Evolutionary conservation across 2,329 filamentous ascomycete species (phyloP).

Genomic region (Blastomyces percursus): DNA sequence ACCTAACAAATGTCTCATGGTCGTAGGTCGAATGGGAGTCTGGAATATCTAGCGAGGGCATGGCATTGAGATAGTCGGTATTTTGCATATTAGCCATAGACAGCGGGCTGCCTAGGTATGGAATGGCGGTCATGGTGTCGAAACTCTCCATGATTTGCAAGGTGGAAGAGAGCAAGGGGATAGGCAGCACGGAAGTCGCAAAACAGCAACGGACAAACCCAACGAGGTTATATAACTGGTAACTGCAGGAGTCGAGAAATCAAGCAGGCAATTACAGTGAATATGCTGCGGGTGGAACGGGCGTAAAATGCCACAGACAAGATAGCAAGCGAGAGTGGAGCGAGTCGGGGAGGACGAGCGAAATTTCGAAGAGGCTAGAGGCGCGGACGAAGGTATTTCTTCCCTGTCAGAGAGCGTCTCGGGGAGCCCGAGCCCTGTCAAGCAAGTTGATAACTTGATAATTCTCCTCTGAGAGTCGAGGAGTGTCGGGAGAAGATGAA

Average conservation of each 20-base stretch:
- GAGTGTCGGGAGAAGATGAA: too few species aligned
- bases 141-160: constrained; percentile 42
- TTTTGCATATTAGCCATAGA: constrained; percentile 43
- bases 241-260: not conserved
- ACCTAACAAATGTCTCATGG: constrained; percentile 51
- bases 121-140: constrained; percentile 51
- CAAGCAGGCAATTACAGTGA: not conserved
- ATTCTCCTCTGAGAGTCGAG: not conserved
- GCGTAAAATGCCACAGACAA: not conserved
- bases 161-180: constrained; percentile 1
- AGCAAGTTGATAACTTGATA: not conserved
- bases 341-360: not conserved
- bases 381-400: not conserved
- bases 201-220: not conserved
- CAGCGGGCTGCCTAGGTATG: constrained; percentile 50
- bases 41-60: constrained; percentile 44
- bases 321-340: not conserved
- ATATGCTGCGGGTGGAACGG: not conserved
- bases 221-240: not conserved
- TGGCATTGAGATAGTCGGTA: constrained; percentile 38
- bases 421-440: not conserved
- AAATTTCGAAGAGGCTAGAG: not conserved
- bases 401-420: not conserved
- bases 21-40: constrained; percentile 52
- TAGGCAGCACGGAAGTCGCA: not conserved